Base-by-base conservation (phyloP, 2,329 filamentous ascomycete genomes). In the Penicillium sp. region DNA sequence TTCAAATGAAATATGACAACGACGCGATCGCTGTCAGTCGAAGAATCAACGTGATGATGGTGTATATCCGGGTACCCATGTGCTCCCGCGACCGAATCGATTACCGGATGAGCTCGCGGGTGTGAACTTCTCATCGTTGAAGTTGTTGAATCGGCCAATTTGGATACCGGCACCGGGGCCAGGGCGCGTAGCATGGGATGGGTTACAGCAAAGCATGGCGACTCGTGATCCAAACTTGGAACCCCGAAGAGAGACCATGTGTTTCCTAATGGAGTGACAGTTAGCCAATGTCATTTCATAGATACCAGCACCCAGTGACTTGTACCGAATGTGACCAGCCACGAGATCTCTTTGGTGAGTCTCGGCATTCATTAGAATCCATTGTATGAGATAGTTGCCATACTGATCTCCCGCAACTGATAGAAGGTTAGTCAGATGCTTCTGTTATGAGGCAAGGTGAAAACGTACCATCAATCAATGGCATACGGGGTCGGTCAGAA, bases 151-250 rank as follows among this genome's bases (percentile, higher is more conserved):
- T 45, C 80, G 79, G 58, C 76, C 85, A 50, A 89, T 81, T 55
- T 85, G 80, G 56, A 87, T 81, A 18, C 90, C 89, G 62, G 86
- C 83, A 29, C 90, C 89, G 61, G 92, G 91, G 40, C 92, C 93
- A 57, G 93, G 92, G 51, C 92, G 90, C 64, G 92, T 97, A 48
- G 89, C 84, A 63, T 92, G 86, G 45, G 90, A 91, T 36, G 92
- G 93, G 74, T 97, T 97, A 77, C 91, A 96, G 79, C 95, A 99
- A 50, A 99, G 88, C 93, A 99, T 97, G 31, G 94, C 94, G 58
- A 99, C 94, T 54, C 94, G 90, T 55, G 94, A 99, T 57, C 94
- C 94, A 72, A 97, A 99, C 75, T 99, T 99, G 69, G 94, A 97
- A 53, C 94, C 94, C 57, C 94, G 90, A 45, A 99, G 88, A 53